phyloP scores from a whole-genome alignment of 2,329 filamentous ascomycete species.

The Cryphonectria japonica region DNA sequence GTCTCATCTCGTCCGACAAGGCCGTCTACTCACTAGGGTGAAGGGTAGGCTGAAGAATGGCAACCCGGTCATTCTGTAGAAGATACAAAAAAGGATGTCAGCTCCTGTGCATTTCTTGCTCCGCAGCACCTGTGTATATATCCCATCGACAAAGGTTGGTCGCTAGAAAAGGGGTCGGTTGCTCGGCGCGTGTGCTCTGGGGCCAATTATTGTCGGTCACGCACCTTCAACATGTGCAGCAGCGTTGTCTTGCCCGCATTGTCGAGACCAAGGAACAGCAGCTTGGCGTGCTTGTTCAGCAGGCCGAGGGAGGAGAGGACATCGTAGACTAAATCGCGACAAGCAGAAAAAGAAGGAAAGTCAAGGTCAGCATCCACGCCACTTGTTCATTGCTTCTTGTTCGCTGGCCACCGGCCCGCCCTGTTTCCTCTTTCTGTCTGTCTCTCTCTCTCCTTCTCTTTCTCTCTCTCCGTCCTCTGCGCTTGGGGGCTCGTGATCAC shows the following conservation, averaged over 20 bases:
- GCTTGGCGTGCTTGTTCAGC: constrained; percentile 94
- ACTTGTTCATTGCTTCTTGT: constrained; percentile 26
- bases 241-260: constrained; percentile 95
- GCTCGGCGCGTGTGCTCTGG: not conserved
- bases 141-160: not conserved
- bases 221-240: constrained; percentile 92
- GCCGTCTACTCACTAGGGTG: constrained; percentile 73
- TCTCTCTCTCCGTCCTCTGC: not conserved
- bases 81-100: not conserved
- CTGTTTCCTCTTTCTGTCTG: not conserved
- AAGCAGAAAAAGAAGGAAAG: not conserved
- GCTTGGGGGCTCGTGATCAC: constrained; percentile 38
- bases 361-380: constrained; percentile 36
- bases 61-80: constrained; percentile 83
- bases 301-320: constrained; percentile 84
- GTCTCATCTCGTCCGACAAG: not conserved
- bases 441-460: no score
- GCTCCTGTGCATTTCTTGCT: constrained; percentile 17
- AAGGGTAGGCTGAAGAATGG: constrained; percentile 85
- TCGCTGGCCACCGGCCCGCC: constrained; percentile 29
- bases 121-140: no score
- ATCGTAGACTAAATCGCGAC: constrained; percentile 72
- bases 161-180: not conserved
- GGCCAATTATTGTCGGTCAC: constrained; percentile 35
- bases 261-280: constrained; percentile 90